Base-by-base conservation (phyloP, 2,329 filamentous ascomycete genomes). In the Claviceps maximensis region DNA sequence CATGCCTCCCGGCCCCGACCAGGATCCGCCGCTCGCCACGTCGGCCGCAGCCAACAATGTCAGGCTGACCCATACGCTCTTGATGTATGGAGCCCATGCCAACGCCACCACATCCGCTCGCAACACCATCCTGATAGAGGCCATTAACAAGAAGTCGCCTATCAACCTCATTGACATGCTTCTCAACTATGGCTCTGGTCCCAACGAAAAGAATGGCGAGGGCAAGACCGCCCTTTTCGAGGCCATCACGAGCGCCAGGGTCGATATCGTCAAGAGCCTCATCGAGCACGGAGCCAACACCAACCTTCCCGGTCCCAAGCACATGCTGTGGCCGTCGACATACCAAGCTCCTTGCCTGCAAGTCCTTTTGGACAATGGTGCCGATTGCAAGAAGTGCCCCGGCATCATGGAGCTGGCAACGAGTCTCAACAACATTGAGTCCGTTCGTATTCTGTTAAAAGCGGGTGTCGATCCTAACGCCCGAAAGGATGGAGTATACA, bases 271-370 rank as follows among this genome's bases (percentile, higher is more conserved):
- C 55, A 71, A 66, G 9, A 63, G 62, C 2, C 66, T 75, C 31
- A 61, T 75, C 3, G 67, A 84, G 50, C 74, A 82, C 52, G 75
- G 77, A 3, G 84, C 83, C 2, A 77, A 86, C 59, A 76, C 82
- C 9, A 87, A 87, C 62, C 69, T 86, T 6, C 83, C 83, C 1
- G 82, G 80, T 1, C 82, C 82, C 12, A 84, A 85, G 64, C 79
- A 86, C 67, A 77, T 82, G 66, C 72, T 87, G 25, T 83, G 83
- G 83, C 80, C 81, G 2, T 73, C 82, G 0, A 77, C 76, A 0
- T 79, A 81, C 65, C 74, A 82, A 50, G 71, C 81, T 0, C 66
- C 71, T 8, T 82, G 78, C 55, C 68, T 86, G 33, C 72, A 79
- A 59, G 64, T 82, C 1, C 70, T 87, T 19, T 74, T 85, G 1